Percentiles rank a stretch among this genome's conserved stretches.
phyloP scores from a whole-genome alignment of 202 grass and related monocot species.

The Carex arenaria region DNA sequence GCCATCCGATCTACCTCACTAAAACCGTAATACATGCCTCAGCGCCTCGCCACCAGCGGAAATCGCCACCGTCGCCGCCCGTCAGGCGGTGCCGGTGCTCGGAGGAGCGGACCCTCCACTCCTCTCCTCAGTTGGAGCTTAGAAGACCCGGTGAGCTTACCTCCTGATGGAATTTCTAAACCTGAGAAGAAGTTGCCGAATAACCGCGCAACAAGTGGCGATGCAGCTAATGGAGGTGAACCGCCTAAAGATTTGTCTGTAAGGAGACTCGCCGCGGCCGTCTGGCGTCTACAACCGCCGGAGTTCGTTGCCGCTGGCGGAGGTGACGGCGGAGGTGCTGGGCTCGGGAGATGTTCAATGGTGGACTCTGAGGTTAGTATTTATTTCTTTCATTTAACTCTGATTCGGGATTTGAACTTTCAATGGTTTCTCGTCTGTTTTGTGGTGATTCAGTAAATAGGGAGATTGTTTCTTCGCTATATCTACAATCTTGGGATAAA shows the following conservation, averaged over 20 bases:
- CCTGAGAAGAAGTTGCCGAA: constrained; percentile 15
- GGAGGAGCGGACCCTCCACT: constrained; percentile 47
- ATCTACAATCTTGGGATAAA: background rate
- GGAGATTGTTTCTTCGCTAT: background rate
- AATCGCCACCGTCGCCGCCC: constrained; percentile 25
- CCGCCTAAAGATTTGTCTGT: constrained; percentile 49
- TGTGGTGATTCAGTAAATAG: background rate
- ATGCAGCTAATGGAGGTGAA: background rate
- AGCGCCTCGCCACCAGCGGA: constrained; percentile 29
- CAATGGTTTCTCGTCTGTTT: background rate
- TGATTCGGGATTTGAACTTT: background rate
- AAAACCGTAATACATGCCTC: constrained; percentile 13
- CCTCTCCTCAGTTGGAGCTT: constrained; percentile 44
- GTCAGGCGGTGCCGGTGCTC: constrained; percentile 14
- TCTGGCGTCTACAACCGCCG: constrained; percentile 67
- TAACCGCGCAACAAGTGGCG: background rate
- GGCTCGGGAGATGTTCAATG: constrained; percentile 31
- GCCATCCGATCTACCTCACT: background rate
- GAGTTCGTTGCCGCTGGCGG: constrained; percentile 32
- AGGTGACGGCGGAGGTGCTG: background rate
- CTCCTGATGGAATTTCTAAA: constrained; percentile 35
- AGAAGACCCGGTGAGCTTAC: constrained; percentile 7
- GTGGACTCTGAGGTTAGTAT: constrained; percentile 51
- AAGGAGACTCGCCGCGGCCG: constrained; percentile 69
- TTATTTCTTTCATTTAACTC: background rate